A percentile compares a stretch with the other conserved stretches of the same genome.
These are phyloP conservation scores for Vickermania ingenoplastis DNA, from an alignment of 208 protist genomes.

Conservation along the genomic window DNA sequence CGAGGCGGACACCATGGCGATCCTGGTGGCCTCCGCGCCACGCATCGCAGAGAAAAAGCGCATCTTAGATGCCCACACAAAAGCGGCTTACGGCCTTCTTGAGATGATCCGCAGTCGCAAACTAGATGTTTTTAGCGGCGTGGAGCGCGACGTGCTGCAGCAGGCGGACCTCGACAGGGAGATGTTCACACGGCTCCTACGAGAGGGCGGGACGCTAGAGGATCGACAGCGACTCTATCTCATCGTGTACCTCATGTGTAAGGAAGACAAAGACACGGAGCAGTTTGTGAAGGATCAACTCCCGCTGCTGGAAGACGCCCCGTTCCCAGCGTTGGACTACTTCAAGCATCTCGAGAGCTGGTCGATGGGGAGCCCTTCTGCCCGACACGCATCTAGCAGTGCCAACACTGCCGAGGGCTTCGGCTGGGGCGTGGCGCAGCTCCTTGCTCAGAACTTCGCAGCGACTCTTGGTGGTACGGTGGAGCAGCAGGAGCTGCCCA, in stretches of 20 bases:
- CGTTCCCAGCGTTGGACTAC: conserved; percentile 67
- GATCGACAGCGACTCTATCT: conserved; percentile 76
- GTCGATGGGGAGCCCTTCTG: conserved; percentile 16
- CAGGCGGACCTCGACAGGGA: conserved; percentile 58
- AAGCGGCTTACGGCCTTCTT: conserved; percentile 63
- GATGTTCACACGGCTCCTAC: conserved; percentile 46
- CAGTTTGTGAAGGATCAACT: conserved; percentile 17
- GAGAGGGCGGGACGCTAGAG: conserved; percentile 29
- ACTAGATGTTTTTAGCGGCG: conserved; percentile 78
- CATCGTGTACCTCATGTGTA: conserved; percentile 70
- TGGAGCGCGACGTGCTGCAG: conserved; percentile 62
- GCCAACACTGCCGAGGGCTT: conserved; percentile 32
- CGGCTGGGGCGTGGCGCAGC: conserved; percentile 82
- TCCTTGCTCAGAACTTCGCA: conserved; percentile 70
- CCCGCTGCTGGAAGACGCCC: conserved; percentile 1
- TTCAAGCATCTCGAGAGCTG: conserved; percentile 74
- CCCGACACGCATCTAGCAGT: conserved; percentile 9
- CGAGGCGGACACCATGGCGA: conserved; percentile 63
- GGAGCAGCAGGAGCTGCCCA: conserved; percentile 51
- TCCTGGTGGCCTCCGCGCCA: conserved; percentile 64
- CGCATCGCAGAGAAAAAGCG: conserved; percentile 75
- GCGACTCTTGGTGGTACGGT: conserved; percentile 47
- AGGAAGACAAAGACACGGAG: conserved; percentile 20
- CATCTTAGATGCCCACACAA: conserved; percentile 76
- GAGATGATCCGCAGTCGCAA: conserved; percentile 50